These are phyloP conservation scores for Populus hybrid DNA, from an alignment of 441 rosid genomes.

Conservation along the genomic window DNA sequence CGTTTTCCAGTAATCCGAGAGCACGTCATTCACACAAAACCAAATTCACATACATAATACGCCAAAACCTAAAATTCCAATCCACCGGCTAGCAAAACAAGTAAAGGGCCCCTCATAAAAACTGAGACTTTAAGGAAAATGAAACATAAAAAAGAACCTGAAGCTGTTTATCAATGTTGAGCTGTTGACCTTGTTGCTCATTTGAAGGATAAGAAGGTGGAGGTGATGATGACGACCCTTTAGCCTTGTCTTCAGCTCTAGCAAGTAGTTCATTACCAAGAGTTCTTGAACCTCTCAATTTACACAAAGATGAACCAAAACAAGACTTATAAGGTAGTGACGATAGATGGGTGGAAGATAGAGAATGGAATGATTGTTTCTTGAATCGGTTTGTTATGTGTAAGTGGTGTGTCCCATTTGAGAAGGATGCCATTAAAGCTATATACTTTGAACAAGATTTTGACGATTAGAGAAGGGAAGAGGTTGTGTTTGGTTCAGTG, in stretches of 20 bases:
- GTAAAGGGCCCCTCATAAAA: conserved; percentile 12
- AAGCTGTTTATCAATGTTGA: conserved; percentile 35
- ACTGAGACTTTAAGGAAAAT: conserved; percentile 6
- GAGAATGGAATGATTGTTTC: conserved; percentile 24
- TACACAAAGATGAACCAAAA: conserved; percentile 25
- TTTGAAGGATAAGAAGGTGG: conserved; percentile 36
- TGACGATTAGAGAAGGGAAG: neutral
- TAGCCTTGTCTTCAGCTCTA: conserved; percentile 75
- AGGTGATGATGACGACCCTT: conserved; percentile 26
- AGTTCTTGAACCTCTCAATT: conserved; percentile 40
- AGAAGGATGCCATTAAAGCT: conserved; percentile 53
- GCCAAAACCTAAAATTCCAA: neutral
- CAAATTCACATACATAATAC: neutral
- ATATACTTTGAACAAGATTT: neutral
- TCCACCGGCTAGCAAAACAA: neutral
- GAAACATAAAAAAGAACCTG: conserved; percentile 37
- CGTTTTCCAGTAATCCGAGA: neutral
- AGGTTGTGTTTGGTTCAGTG: neutral
- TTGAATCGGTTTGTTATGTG: conserved; percentile 33
- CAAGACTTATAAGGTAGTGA: conserved; percentile 28
- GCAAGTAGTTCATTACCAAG: conserved; percentile 43
- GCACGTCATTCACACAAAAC: neutral
- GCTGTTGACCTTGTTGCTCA: conserved; percentile 29
- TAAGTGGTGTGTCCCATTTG: conserved; percentile 35
- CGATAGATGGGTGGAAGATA: conserved; percentile 19